Evolutionary conservation across 805 yeast genomes (phyloP), one percentile per base, ranked within the genome.

Genomic region (Saccharomycopsis synnaedendra): DNA sequence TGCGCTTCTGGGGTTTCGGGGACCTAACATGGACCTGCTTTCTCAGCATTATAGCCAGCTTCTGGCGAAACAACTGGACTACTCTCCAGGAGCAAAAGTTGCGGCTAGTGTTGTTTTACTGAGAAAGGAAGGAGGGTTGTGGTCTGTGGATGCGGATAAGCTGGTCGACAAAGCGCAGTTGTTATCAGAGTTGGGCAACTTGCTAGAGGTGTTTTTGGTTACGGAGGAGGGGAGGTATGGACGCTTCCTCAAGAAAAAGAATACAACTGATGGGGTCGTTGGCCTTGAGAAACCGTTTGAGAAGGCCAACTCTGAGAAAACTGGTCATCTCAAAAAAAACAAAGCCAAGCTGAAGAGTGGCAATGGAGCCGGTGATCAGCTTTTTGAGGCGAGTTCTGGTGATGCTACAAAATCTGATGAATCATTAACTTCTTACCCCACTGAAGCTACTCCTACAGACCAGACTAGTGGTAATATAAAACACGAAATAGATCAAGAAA

Each of bases 191-290:
- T 66, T 89, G 63, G 97, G 97, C 0, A 83, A 82, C 54, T 74
- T 85, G 1, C 63, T 89, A 55, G 97, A 93, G 63, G 71, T 79
- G 10, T 71, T 86, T 60, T 66, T 90, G 29, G 85, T 94, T 0
- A 75, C 76, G 1, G 69, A 72, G 4, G 72, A 73, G 6, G 61
- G 64, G n/a, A 74, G 71, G 42, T 84, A 80, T 55, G 66, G 67
- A 38, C 60, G 62, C 29, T 68, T 59, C 62, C 41, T 42, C 43
- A 5, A 41, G 50, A 7, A 50, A 48, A 28, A 57, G 53, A 39
- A 19, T 19, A 19, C 19, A 19, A 19, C 19, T 19, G 19, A 19
- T 57, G 29, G 11, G 19, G 1, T 19, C 19, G 19, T 19, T 19
- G 19, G 19, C 19, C 7, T 5, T 46, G 42, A 43, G 32, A 47